Evolutionary conservation across 164 flowering plant species (phyloP), one percentile per base, ranked within the genome.

Genomic region (Nelumbo lutea): DNA sequence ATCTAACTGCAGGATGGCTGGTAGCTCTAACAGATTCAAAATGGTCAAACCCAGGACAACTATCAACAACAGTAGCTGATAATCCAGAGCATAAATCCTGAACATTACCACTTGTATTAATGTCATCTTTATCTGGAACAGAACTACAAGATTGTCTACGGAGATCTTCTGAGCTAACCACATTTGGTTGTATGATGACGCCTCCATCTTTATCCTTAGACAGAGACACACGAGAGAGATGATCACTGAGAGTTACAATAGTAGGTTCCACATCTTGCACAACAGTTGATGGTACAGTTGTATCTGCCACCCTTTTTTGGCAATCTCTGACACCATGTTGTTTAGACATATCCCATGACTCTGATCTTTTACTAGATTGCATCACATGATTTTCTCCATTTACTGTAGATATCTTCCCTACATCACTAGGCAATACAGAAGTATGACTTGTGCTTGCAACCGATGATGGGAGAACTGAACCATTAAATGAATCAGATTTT

Each of bases 401-500:
- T 42, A 65, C 47, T 9, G 64, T 3, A 41, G 62, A 60, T 73
- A 68, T 89, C 68, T 84, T 84, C 42, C 77, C 82, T 45, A 27
- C 51, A 79, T 85, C 89, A 73, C n/a, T 47, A 55, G 66, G 86
- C 68, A 75, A 55, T 61, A 67, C 48, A 51, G 83, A 68, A 57
- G 66, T 40, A 61, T 72, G 79, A 61, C 58, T 59, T 46, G 79
- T 50, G 71, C 73, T 80, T 51, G 81, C 63, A 76, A 74, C 81
- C 42, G 75, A 74, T 6, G 83, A 67, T 41, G 89, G 78, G 66
- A 75, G 70, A 44, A 76, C 74, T 44, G 79, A 64, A 52, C 76
- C 76, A 78, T 78, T 64, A 61, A 48, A 56, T 9, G 72, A 13
- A 9, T 78, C 90, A 62, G 82, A 74, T 72, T 83, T 84, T 69